Evolutionary conservation across 176 grass and related monocot species (phyloP), one percentile per base, ranked within the genome.

Genomic region (Juncus inflexus): DNA sequence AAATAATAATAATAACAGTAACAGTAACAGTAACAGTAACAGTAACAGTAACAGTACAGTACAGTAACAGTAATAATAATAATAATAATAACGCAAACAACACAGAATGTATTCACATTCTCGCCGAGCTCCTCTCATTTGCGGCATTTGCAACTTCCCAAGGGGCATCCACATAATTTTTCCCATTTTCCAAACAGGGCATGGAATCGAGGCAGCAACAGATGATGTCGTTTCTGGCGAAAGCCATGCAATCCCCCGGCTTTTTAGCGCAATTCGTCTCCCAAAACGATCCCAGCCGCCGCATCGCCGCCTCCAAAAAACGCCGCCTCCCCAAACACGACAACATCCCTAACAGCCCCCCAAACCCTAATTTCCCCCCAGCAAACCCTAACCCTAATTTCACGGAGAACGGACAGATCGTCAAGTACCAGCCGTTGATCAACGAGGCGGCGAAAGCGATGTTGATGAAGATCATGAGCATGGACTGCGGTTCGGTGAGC

Each of bases 221-320:
- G 55, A 99, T 90, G 89, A 94, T 99, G 95, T 77, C 95, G 69
- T 99, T 99, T 80, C 62, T 94, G 69, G 86, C 86, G 16, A 92
- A 99, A 73, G 95, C 89, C 42, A 84, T 99, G 89, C 83, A 84
- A 67, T 92, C 64, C 50, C 89, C 89, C 72, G 86, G 89, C 13
- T 99, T 99, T 60, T 62, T 94, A 9, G 78, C 85, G 4, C 85
- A 99, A 70, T 90, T 99, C 40, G 89, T 99, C 42, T 85, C 89
- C 63, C 85, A 99, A 55, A 99, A 94, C 9, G 89, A 99, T 62
- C 85, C 80, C 10, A 94, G 57, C 65, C 87, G 86, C 53, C 65
- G 83, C 49, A 87, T 94, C 50, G 67, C 87, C 12, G 62, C 74
- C 2, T 81, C 80, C 64, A 99, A 99, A 76, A 99, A 99, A 39